Evolutionary conservation across 495 filamentous ascomycete genomes (phyloP).

Genomic region (Neurospora hispaniola): DNA sequence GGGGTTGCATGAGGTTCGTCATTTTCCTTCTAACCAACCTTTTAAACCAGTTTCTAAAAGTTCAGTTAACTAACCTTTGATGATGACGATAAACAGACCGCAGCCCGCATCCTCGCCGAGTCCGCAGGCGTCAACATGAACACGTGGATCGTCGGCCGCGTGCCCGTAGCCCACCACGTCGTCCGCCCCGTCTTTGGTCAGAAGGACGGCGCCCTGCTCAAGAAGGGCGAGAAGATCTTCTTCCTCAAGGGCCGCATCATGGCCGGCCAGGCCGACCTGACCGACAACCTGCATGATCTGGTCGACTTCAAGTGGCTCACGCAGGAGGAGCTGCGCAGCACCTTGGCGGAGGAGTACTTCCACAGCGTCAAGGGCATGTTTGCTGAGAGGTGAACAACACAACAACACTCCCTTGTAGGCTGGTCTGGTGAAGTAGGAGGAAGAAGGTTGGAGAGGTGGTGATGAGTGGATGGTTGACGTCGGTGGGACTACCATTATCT

Average conservation of each 20-base stretch:
- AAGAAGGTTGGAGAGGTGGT: neutral
- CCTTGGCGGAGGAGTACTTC: slow-evolving; percentile 56
- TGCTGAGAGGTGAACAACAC: slow-evolving; percentile 35
- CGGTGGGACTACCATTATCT: neutral
- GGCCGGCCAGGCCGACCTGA: slow-evolving; percentile 84
- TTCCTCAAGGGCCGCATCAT: slow-evolving; percentile 94
- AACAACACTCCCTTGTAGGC: neutral
- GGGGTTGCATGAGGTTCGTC: slow-evolving; percentile 67
- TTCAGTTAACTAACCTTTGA: no score
- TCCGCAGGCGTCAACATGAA: slow-evolving; percentile 93
- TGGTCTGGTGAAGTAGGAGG: no score
- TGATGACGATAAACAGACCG: slow-evolving; percentile 46
- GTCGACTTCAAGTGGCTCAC: slow-evolving; percentile 86
- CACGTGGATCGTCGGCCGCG: slow-evolving; percentile 91
- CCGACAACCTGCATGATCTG: slow-evolving; percentile 57
- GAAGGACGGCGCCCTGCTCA: slow-evolving; percentile 19
- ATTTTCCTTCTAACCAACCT: no score
- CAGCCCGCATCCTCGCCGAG: slow-evolving; percentile 63
- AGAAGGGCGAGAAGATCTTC: slow-evolving; percentile 70
- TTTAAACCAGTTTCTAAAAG: no score
- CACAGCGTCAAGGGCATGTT: slow-evolving; percentile 69
- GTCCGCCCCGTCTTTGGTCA: slow-evolving; percentile 31
- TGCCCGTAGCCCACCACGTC: slow-evolving; percentile 72
- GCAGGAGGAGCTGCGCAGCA: slow-evolving; percentile 70
- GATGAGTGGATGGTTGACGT: neutral